Evolutionary conservation across 164 flowering plant species (phyloP), one percentile per base, ranked within the genome.

Genomic region (Macadamia tetraphylla): DNA sequence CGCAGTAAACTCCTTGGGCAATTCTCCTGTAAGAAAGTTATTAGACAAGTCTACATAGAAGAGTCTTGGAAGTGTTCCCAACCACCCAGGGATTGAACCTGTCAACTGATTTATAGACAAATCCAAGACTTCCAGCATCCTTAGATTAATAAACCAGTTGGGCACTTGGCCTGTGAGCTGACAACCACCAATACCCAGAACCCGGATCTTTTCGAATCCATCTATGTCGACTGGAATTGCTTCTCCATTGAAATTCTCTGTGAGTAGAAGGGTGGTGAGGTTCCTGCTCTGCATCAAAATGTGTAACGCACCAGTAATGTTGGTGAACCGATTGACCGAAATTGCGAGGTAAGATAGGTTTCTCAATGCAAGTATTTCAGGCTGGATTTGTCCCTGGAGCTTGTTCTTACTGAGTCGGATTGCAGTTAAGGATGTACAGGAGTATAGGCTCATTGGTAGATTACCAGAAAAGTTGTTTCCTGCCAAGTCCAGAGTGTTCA

Each of bases 1-100:
- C n/a, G 31, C 29, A 10, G 67, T 68, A 6, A 87, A 74, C 61
- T 78, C 76, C 58, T 23, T 23, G 23, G 23, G 23, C 23, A 87
- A 74, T 42, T 62, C 73, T 56, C 91, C 94, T 5, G 80, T 57
- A 7, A 88, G 69, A 9, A 49, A 62, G 70, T 88, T 88, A 11
- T 43, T 11, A 7, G 88, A 80, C 75, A 88, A 75, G 76, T 87
- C 89, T 40, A 87, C 9, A 76, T 87, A 84, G 73, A 85, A 85
- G 6, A 88, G 82, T 64, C 72, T 73, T 14, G 82, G 79, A 15
- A 88, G 70, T 43, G 56, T 58, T 12, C 82, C 88, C 51, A 88
- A 65, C 91, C 85, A 83, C 48, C 66, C 62, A 6, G 94, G 94
- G 66, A 88, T 75, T 7, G 72, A 17, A 42, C 89, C 91, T 4